Percentiles rank a stretch among this genome's conserved stretches.
These are phyloP conservation scores for Bremia lactucae DNA, from an alignment of 352 stramenopile genomes.

Conservation along the genomic window DNA sequence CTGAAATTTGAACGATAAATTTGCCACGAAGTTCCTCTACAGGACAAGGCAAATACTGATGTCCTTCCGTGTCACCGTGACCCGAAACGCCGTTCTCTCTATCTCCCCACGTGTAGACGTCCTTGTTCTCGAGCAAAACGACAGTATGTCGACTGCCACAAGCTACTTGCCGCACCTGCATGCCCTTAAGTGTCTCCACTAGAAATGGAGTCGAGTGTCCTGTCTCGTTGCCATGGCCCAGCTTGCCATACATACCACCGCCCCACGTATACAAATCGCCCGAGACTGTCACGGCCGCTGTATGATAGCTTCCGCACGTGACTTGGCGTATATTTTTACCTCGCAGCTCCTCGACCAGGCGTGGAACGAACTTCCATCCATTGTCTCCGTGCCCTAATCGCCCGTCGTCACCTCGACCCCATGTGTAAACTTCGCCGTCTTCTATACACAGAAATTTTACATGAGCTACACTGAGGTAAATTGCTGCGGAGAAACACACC, in stretches of 20 bases:
- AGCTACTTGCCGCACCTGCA: constrained; percentile 87
- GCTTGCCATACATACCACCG: constrained; percentile 93
- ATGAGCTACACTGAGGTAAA: not conserved
- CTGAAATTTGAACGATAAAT: constrained; percentile 82
- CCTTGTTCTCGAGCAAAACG: constrained; percentile 77
- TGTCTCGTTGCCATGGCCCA: constrained; percentile 88
- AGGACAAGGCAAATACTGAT: constrained; percentile 90
- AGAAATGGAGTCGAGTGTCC: constrained; percentile 89
- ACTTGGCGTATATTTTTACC: constrained; percentile 88
- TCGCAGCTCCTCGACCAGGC: constrained; percentile 85
- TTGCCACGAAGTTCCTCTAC: constrained; percentile 85
- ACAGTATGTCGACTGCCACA: constrained; percentile 92
- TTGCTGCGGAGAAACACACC: constrained; percentile 9
- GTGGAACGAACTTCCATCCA: constrained; percentile 95
- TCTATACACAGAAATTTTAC: constrained; percentile 14
- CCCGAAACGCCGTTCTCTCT: constrained; percentile 94
- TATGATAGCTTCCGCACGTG: constrained; percentile 94
- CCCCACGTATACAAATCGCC: constrained; percentile 91
- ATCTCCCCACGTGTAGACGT: constrained; percentile 92
- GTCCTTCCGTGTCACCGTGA: constrained; percentile 90
- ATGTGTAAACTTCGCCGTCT: constrained; percentile 84
- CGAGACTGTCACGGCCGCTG: constrained; percentile 88
- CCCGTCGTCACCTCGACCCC: constrained; percentile 82
- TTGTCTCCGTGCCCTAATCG: constrained; percentile 89
- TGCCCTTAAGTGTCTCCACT: constrained; percentile 89